Conservation (phyloP, 1,284 basidiomycete species). For the Schizophyllum amplum region DNA sequence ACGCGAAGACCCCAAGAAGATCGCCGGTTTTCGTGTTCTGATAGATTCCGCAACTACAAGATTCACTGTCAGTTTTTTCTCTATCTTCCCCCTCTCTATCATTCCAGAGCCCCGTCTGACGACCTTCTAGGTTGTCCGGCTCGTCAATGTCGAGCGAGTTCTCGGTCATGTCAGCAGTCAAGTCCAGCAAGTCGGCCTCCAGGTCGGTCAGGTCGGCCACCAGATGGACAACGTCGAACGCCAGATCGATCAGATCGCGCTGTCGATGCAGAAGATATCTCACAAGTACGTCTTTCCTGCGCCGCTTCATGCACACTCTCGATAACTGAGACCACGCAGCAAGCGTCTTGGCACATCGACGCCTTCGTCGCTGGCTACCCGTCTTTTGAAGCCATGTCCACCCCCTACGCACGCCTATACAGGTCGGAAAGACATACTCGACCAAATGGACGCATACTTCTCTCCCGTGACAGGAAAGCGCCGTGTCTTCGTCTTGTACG, state of each 20-base stretch:
- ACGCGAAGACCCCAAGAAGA: neutral
- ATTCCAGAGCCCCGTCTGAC: no score
- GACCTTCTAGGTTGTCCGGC: neutral
- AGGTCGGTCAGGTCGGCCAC: neutral
- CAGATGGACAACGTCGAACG: neutral
- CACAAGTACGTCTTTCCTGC: neutral
- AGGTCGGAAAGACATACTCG: conserved; percentile 1
- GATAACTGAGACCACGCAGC: no score
- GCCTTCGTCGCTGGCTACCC: neutral
- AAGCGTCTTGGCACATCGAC: neutral
- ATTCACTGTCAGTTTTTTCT: neutral
- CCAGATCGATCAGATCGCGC: neutral
- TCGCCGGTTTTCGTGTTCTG: neutral
- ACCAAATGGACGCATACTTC: conserved; percentile 6
- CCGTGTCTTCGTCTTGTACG: conserved; percentile 4
- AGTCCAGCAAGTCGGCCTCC: neutral
- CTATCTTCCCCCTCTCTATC: no score
- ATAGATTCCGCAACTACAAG: neutral
- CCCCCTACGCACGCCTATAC: neutral
- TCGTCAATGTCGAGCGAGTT: neutral
- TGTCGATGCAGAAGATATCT: neutral
- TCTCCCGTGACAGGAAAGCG: neutral
- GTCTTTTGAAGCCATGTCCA: neutral
- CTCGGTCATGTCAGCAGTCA: neutral
- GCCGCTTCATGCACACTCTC: no score